Base-by-base conservation (phyloP, 1,139 yeast species). In the Pichia sp. region DNA sequence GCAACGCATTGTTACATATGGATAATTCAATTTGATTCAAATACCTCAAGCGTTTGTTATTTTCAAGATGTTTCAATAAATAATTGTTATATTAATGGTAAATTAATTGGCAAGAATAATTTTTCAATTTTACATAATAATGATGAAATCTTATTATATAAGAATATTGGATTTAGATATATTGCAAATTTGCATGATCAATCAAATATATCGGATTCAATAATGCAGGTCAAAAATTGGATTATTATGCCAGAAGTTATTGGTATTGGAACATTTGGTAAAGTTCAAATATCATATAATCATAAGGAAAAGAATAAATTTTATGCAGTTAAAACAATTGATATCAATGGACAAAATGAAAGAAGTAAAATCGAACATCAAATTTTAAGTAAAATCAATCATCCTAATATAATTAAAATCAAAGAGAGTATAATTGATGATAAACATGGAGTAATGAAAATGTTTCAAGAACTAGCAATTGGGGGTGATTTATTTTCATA, bases 341-440 rank as follows among this genome's bases (percentile, higher is more conserved):
- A 57, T 35, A 54, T 66, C 30, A 61, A 58, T 22, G 31, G 29
- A n/a, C 7, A 25, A 4, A 37, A 37, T 30, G 63, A 64, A 22
- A 64, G 58, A 24, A 52, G 54, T 46, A 55, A 46, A 63, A 39
- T 62, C 40, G 81, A 76, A 54, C 73, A 78, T 0, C 60, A 62
- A 11, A 64, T 76, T 12, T 55, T 77, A 29, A 52, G 58, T 55
- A 74, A 80, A 49, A 71, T 92, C 47, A 76, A 81, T 40, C 97
- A 92, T 65, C 96, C 97, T 11, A 90, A 92, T 63, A 87, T 92
- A 56, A 94, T 92, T 42, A 77, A 78, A 50, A 69, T 92, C 46
- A 65, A 73, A 46, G 71, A 73, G 12, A 49, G 49, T 20, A 65
- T 71, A 0, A 55, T 70, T 53, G 58, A 70, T 51, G 45, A 65